Evolutionary conservation across 192 early-diverging fungal genomes (phyloP), one percentile per base, ranked within the genome.

Genomic region (Geranomyces michiganensis): DNA sequence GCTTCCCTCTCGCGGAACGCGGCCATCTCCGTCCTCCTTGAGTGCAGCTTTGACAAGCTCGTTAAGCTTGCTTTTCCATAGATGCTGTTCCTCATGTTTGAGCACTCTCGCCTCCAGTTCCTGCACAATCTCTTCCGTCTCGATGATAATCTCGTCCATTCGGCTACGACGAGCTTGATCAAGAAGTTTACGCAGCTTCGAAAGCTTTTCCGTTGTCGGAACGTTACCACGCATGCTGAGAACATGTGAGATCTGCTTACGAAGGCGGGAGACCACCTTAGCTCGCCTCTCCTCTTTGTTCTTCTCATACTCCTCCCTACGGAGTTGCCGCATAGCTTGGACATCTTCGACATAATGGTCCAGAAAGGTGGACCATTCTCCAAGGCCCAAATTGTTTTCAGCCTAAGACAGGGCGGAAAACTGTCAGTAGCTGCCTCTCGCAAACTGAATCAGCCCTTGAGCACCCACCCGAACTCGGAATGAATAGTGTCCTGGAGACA

Each of bases 341-440:
- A 74, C 26, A 31, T 74, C 73, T 44, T 74, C 73, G 43, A 74
- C 56, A 43, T 68, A 74, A 21, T 62, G 51, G 29, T 74, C 73
- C 24, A 67, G 32, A n/a, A 56, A 47, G 6, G 63, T 67, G 1
- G 65, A 68, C 73, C 73, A 74, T 46, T 74, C 73, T n/a, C 73
- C 73, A 19, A 47, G 47, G 26, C 64, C 66, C 22, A 74, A 30
- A 44, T 68, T 67, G 49, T 74, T 74, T 44, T 74, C 59, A 31
- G 65, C 72, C 56, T 58, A 30, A 6, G 3, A 17, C 6, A 17
- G 24, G 15, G 51, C n/a, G 17, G 24, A n/a, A 53, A 53, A 3
- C 7, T 9, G 4, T 53, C 51, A 53, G 19, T 26, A 15, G 6
- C 3, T 53, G 19, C 51, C 51, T 10, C 10, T 41, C 7, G 51